phyloP scores from a whole-genome alignment of 768 basidiomycete species.

The Rossbeevera mucosa region DNA sequence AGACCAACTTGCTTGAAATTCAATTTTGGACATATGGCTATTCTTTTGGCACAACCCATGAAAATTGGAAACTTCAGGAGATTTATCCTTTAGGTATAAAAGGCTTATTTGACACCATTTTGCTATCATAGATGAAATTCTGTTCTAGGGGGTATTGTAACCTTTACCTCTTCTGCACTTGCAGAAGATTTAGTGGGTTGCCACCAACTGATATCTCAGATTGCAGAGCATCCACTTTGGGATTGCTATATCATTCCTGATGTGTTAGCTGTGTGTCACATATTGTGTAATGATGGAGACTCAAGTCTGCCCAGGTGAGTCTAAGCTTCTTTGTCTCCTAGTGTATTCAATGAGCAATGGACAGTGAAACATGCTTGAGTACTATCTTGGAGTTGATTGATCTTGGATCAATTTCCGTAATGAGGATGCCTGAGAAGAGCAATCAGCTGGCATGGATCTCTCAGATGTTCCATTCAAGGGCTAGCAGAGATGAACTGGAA shows the following conservation, averaged over 20 bases:
- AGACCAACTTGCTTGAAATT: constrained; percentile 40
- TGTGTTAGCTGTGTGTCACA: constrained; percentile 46
- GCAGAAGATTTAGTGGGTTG: constrained; percentile 48
- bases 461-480: constrained; percentile 13
- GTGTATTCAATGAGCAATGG: not conserved
- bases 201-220: constrained; percentile 43
- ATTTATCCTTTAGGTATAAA: constrained; percentile 64
- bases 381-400: constrained; percentile 36
- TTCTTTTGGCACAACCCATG: constrained; percentile 46
- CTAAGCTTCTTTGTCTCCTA: not conserved
- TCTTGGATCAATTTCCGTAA: constrained; percentile 51
- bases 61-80: constrained; percentile 58
- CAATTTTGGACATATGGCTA: constrained; percentile 70
- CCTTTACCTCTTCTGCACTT: constrained; percentile 63
- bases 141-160: constrained; percentile 63
- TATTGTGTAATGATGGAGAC: constrained; percentile 7
- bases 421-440: constrained; percentile 42
- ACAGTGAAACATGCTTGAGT: constrained; percentile 14
- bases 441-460: constrained; percentile 24
- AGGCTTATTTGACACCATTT: not conserved
- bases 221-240: constrained; percentile 65
- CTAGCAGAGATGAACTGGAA: constrained; percentile 39
- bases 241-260: constrained; percentile 61
- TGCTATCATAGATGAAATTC: not conserved
- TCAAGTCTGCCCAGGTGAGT: constrained; percentile 8